Evolutionary conservation across 164 flowering plant genomes (phyloP).

Genomic region (Berberis vulgaris): DNA sequence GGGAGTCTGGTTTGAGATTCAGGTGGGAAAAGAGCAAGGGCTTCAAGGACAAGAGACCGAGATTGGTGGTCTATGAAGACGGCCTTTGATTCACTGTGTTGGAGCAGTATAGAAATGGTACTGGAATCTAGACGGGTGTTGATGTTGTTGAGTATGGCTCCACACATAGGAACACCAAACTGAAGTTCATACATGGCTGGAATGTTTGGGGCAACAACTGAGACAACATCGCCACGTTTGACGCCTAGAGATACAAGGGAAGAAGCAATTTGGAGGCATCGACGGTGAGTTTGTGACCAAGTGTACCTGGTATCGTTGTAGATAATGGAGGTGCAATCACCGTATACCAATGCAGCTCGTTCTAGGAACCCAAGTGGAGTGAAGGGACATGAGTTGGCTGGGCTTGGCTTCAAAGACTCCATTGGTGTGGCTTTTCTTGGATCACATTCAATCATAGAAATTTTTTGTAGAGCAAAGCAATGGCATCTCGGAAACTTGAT

Average conservation of each 20-base stretch:
- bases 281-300: constrained; percentile 4
- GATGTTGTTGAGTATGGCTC: not conserved
- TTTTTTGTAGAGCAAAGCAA: too few species aligned
- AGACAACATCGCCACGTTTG: constrained; percentile 20
- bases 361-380: not conserved
- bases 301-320: not conserved
- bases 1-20: not conserved
- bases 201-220: constrained; percentile 22
- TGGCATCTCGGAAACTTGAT: too few species aligned
- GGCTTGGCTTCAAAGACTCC: not conserved
- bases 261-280: constrained; percentile 15
- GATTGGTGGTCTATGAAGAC: not conserved
- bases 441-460: too few species aligned
- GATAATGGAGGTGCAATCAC: not conserved
- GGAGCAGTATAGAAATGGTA: not conserved
- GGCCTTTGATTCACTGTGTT: not conserved
- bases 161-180: not conserved
- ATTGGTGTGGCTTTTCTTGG: too few species aligned
- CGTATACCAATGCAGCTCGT: not conserved
- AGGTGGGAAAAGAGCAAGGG: not conserved
- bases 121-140: not conserved
- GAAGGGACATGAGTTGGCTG: not conserved
- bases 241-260: constrained; percentile 16
- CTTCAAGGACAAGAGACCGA: not conserved
- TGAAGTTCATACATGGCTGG: constrained; percentile 1